phyloP scores from a whole-genome alignment of 2,329 filamentous ascomycete species.

The Diplodia scrobiculata region DNA sequence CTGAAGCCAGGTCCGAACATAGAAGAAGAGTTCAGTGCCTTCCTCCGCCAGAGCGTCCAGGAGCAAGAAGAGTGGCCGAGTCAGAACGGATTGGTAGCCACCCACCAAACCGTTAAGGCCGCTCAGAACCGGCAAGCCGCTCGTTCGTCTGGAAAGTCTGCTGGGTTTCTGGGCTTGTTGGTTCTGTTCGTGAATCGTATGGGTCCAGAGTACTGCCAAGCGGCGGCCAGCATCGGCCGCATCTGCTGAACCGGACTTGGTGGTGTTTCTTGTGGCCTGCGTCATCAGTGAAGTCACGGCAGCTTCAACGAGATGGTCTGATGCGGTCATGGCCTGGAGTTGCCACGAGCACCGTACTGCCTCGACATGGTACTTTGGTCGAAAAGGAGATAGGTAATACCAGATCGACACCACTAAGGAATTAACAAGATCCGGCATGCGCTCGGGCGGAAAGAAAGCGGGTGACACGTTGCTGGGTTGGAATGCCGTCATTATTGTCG shows the following conservation, averaged over 20 bases:
- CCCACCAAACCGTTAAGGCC: slow-evolving; percentile 51
- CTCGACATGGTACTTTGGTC: slow-evolving; percentile 93
- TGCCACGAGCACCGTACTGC: slow-evolving; percentile 84
- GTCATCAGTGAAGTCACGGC: slow-evolving; percentile 69
- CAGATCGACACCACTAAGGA: slow-evolving; percentile 73
- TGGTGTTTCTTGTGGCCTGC: slow-evolving; percentile 25
- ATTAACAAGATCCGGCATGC: slow-evolving; percentile 65
- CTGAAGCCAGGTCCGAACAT: slow-evolving; percentile 78
- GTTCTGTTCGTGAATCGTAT: slow-evolving; percentile 56
- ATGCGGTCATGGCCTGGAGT: slow-evolving; percentile 70
- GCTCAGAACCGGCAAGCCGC: slow-evolving; percentile 36
- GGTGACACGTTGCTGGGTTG: slow-evolving; percentile 37
- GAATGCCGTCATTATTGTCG: slow-evolving; percentile 40
- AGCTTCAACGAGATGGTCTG: slow-evolving; percentile 76
- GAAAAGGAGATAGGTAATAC: slow-evolving; percentile 75
- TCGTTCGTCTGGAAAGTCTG: slow-evolving; percentile 35
- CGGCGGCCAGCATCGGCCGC: slow-evolving; percentile 64
- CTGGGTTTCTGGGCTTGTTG: slow-evolving; percentile 42
- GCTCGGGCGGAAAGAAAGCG: slow-evolving; percentile 42
- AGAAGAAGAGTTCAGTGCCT: slow-evolving; percentile 71
- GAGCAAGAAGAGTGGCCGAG: slow-evolving; percentile 77
- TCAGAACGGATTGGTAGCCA: slow-evolving; percentile 72
- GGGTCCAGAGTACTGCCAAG: slow-evolving; percentile 80
- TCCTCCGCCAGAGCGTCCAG: slow-evolving; percentile 77
- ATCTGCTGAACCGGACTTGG: slow-evolving; percentile 47